phyloP scores from a whole-genome alignment of 2,329 filamentous ascomycete genomes.

The Metarhizium anisopliae region DNA sequence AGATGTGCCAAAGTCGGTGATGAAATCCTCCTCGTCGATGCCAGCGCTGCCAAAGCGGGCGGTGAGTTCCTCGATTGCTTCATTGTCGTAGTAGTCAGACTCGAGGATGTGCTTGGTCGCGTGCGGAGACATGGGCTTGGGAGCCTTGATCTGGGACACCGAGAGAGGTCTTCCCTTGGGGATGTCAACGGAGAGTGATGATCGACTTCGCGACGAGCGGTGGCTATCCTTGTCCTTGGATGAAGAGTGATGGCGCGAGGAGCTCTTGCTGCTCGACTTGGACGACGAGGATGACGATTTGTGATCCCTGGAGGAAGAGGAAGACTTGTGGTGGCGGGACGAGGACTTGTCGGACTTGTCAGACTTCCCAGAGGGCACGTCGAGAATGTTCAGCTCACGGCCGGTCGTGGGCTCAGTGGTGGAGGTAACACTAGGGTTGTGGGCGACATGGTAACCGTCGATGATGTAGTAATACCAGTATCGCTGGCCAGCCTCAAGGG shows the following conservation, averaged over 20 bases:
- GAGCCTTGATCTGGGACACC: slow-evolving; percentile 80
- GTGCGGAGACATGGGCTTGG: slow-evolving; percentile 81
- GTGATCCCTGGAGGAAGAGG: slow-evolving; percentile 18
- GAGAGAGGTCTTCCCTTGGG: slow-evolving; percentile 84
- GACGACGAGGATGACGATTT: slow-evolving; percentile 28
- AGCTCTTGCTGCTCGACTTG: slow-evolving; percentile 21
- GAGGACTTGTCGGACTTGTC: slow-evolving; percentile 33
- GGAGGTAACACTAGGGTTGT: slow-evolving; percentile 84
- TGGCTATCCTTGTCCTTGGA: slow-evolving; percentile 35
- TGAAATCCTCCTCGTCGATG: slow-evolving; percentile 48
- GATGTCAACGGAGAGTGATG: slow-evolving; percentile 54
- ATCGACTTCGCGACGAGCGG: slow-evolving; percentile 34
- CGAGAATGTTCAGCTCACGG: slow-evolving; percentile 94
- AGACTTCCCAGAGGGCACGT: slow-evolving; percentile 55
- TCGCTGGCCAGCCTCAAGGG: slow-evolving; percentile 77
- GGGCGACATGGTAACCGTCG: slow-evolving; percentile 95
- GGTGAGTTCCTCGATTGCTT: slow-evolving; percentile 70
- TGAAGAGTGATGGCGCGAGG: slow-evolving; percentile 36
- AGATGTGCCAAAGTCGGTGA: slow-evolving; percentile 45
- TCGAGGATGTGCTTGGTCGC: slow-evolving; percentile 82
- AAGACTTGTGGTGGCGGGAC: slow-evolving; percentile 20
- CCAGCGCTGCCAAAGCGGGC: slow-evolving; percentile 59
- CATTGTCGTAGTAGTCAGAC: slow-evolving; percentile 64
- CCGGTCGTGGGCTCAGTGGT: slow-evolving; percentile 94
- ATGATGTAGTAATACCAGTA: slow-evolving; percentile 99